phyloP scores from a whole-genome alignment of 2,329 filamentous ascomycete species.

The Sarocladiaceae sp. region DNA sequence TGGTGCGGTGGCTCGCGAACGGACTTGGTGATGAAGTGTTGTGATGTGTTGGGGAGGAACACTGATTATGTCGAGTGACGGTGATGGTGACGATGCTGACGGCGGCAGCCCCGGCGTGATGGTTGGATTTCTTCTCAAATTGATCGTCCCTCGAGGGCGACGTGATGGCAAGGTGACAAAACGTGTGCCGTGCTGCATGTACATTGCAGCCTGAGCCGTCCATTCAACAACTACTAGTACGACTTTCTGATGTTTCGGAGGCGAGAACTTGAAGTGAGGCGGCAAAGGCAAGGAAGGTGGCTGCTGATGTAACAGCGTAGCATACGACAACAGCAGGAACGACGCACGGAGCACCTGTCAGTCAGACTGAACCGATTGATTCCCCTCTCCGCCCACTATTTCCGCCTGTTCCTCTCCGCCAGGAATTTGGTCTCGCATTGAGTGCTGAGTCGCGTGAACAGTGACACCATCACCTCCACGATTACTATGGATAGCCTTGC shows the following conservation, averaged over 20 bases:
- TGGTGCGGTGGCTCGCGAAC: constrained; percentile 1
- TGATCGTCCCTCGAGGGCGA: too few relatives aligned
- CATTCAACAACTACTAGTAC: too few relatives aligned
- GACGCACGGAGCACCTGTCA: constrained; percentile 1
- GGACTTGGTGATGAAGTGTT: neutral
- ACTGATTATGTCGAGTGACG: too few relatives aligned
- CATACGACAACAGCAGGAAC: too few relatives aligned
- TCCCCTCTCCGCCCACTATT: neutral
- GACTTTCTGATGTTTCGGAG: neutral
- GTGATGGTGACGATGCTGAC: neutral
- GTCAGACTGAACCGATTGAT: neutral
- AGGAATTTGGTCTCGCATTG: neutral
- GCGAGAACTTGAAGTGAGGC: neutral
- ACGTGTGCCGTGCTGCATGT: neutral
- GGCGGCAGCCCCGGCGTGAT: neutral
- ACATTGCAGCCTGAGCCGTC: neutral
- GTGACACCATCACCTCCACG: too few relatives aligned
- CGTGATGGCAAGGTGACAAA: neutral
- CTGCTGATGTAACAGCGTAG: too few relatives aligned
- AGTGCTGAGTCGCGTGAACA: too few relatives aligned
- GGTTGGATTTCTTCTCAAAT: too few relatives aligned
- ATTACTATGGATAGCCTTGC: too few relatives aligned
- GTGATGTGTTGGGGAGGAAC: neutral
- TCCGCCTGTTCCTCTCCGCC: constrained; percentile 1
- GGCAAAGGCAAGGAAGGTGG: neutral